Conservation (phyloP, 2,329 filamentous ascomycete species). For the Monilinia fructigena region DNA sequence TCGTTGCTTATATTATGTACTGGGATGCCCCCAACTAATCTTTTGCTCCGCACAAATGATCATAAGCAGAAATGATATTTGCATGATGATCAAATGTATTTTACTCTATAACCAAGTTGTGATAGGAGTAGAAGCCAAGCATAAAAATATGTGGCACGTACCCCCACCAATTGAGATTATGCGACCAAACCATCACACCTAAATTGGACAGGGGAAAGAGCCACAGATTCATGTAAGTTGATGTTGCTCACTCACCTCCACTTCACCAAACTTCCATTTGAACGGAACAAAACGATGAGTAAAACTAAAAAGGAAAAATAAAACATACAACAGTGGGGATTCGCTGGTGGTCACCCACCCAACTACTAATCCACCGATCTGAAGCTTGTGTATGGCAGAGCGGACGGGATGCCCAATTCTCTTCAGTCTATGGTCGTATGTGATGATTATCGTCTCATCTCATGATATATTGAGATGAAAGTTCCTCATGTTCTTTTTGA, state of each 20-base stretch:
- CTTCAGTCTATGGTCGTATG: constrained; percentile 38
- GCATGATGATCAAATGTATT: neutral
- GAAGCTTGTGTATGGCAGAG: constrained; percentile 37
- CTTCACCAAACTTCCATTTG: neutral
- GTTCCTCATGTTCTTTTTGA: too few species aligned
- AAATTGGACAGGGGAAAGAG: neutral
- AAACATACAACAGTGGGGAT: constrained; percentile 12
- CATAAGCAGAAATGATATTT: neutral
- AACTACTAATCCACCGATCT: constrained; percentile 38
- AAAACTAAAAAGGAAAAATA: neutral
- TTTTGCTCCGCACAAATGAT: neutral
- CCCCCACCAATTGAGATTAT: neutral
- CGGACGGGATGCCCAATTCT: constrained; percentile 37
- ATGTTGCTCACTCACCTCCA: neutral
- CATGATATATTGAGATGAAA: neutral
- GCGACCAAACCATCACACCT: too few species aligned
- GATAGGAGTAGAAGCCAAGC: neutral
- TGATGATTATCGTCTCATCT: neutral
- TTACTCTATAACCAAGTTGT: neutral
- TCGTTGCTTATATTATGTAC: neutral
- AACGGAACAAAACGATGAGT: neutral
- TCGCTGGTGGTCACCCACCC: constrained; percentile 31
- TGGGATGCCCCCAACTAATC: neutral
- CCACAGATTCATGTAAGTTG: neutral
- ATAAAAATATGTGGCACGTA: neutral